Evolutionary conservation across 83 land plant genomes (phyloP).

Genomic region (Diphasiastrum complanatum): DNA sequence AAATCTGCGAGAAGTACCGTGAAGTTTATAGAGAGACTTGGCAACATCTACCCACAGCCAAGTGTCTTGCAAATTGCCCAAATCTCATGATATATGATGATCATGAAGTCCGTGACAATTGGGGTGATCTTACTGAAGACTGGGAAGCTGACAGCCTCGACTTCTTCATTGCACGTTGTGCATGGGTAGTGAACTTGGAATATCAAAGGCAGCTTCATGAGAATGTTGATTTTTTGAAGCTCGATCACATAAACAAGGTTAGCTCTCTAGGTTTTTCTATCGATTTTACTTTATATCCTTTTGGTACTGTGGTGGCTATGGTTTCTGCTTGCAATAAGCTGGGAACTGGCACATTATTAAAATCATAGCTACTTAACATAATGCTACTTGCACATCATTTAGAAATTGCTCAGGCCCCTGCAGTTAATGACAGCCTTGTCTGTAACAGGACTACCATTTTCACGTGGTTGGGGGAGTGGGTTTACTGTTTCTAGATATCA

Average conservation of each 20-base stretch:
- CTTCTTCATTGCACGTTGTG: slow-evolving; percentile 44
- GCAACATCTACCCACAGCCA: slow-evolving; percentile 44
- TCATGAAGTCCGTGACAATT: slow-evolving; percentile 47
- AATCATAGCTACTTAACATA: neutral
- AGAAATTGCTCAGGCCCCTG: slow-evolving; percentile 2
- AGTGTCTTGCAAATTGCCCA: slow-evolving; percentile 43
- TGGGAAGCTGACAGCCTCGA: slow-evolving; percentile 23
- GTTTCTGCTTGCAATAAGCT: neutral
- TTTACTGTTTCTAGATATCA: slow-evolving; percentile 44
- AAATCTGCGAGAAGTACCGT: slow-evolving; percentile 39
- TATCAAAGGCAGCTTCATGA: slow-evolving; percentile 44
- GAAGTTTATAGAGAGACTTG: slow-evolving; percentile 52
- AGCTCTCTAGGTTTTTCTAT: neutral
- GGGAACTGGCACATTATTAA: neutral
- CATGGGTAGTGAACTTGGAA: slow-evolving; percentile 43
- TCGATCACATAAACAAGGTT: slow-evolving; percentile 35
- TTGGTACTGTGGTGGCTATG: neutral
- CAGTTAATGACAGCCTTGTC: neutral
- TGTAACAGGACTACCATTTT: slow-evolving; percentile 43
- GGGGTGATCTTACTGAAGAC: slow-evolving; percentile 40
- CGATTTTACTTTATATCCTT: neutral
- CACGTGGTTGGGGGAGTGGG: slow-evolving; percentile 44
- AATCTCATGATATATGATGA: slow-evolving; percentile 51
- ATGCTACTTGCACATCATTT: too few relatives aligned
- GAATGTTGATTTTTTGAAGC: slow-evolving; percentile 34